Percentiles rank a stretch among this genome's conserved stretches.
These are phyloP conservation scores for Haplosporangium gracile DNA, from an alignment of 192 early-diverging fungal genomes.

Conservation along the genomic window DNA sequence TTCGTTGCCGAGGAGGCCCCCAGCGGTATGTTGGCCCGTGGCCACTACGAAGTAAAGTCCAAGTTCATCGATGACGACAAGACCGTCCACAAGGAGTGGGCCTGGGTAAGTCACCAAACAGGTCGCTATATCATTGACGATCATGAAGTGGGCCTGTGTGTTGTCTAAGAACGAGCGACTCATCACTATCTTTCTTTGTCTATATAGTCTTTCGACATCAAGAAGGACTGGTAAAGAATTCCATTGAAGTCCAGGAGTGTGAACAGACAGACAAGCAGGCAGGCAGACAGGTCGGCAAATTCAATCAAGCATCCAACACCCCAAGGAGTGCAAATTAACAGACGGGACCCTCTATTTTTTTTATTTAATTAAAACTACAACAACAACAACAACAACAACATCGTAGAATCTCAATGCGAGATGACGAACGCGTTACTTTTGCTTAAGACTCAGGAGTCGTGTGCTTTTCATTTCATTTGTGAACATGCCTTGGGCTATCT, in stretches of 20 bases:
- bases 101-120: slow-evolving; percentile 65
- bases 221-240: slow-evolving; percentile 83
- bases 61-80: slow-evolving; percentile 96
- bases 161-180: neutral
- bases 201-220: slow-evolving; percentile 81
- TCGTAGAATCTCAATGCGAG: neutral
- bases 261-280: neutral
- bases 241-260: neutral
- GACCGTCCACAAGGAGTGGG: slow-evolving; percentile 84
- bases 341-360: neutral
- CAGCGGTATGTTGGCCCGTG: slow-evolving; percentile 91
- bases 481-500: neutral
- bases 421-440: neutral
- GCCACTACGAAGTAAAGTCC: slow-evolving; percentile 91
- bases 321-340: neutral
- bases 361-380: neutral
- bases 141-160: neutral
- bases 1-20: slow-evolving; percentile 92
- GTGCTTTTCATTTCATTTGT: neutral
- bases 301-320: neutral
- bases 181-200: neutral
- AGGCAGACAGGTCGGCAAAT: slow-evolving; percentile 1
- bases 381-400: too few relatives aligned
- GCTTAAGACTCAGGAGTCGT: neutral
- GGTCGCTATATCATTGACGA: neutral